Conservation (phyloP, 1,284 basidiomycete species). For the Schizopora paradoxa region DNA sequence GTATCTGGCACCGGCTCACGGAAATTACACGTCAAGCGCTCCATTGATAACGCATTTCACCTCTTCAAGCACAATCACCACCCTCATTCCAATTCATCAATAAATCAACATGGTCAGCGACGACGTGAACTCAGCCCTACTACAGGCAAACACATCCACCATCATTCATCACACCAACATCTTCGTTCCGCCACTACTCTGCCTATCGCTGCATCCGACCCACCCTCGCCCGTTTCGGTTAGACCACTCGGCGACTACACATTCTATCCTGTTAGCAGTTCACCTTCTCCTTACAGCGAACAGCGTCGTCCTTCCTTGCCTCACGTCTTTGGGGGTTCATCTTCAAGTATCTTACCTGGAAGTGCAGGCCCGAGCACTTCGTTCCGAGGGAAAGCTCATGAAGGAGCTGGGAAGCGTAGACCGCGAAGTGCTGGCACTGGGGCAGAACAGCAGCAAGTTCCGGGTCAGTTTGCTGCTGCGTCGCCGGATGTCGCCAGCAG, state of each 20-base stretch:
- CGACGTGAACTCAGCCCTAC: too few relatives aligned
- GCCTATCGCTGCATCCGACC: too few relatives aligned
- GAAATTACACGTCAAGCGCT: slow-evolving; percentile 15
- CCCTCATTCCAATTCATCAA: too few relatives aligned
- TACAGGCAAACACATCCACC: too few relatives aligned
- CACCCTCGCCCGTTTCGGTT: neutral
- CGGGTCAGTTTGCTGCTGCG: neutral
- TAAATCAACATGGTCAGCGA: too few relatives aligned
- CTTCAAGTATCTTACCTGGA: too few relatives aligned
- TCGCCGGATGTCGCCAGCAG: neutral
- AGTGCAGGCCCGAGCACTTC: too few relatives aligned
- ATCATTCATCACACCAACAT: too few relatives aligned
- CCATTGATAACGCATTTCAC: slow-evolving; percentile 16
- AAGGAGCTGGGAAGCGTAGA: slow-evolving; percentile 4
- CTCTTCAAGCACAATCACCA: slow-evolving; percentile 10
- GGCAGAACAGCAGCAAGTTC: slow-evolving; percentile 5
- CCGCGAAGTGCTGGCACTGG: slow-evolving; percentile 14
- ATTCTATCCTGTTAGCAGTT: slow-evolving; percentile 3
- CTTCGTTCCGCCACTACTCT: too few relatives aligned
- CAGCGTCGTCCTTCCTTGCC: slow-evolving; percentile 16
- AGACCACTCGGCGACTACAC: slow-evolving; percentile 7
- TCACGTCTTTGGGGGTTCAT: slow-evolving; percentile 12
- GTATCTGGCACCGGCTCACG: slow-evolving; percentile 4
- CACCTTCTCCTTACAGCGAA: slow-evolving; percentile 1
- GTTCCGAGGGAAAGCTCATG: neutral